Base-by-base conservation (phyloP, 2,329 filamentous ascomycete species). In the Sporothrix pseudoabietina region DNA sequence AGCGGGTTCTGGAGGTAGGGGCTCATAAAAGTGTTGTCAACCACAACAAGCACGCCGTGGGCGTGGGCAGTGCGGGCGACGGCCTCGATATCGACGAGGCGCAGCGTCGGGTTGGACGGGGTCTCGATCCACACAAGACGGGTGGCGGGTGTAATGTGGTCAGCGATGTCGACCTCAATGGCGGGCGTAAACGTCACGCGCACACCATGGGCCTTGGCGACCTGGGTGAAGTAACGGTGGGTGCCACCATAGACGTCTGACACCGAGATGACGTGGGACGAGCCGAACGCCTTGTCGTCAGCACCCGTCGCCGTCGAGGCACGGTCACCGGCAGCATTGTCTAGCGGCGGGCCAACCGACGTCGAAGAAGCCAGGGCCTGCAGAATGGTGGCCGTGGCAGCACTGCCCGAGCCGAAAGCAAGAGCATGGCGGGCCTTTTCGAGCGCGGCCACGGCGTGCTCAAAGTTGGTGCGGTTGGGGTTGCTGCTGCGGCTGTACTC, bases 231-330 rank as follows among this genome's bases (percentile, higher is more conserved):
- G 86, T 99, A 99, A 79, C 96, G 89, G 85, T 99, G 96, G 57
- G 96, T 99, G 78, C 96, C 96, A 78, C 96, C 96, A 82, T 99
- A 99, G 78, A 99, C 94, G 82, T 99, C 96, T 63, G 94, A 97
- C 66, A 99, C 94, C 75, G 94, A 98, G 78, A 99, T 91, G 79
- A 99, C 93, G 84, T 99, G 96, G 66, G 93, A 96, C 26, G 66
- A 30, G 41, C 63, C 41, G 6, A 16, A 9, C 5, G 61, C 39
- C 61, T 65, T 47, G 75, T 94, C 94, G 6, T 22, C 39, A n/a
- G 63, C 52, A 14, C 9, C 26, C 6, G 44, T 35, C 52, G 35
- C 47, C 1, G 54, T 44, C 57, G n/a, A 54, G 19, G 44, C n/a
- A 14, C 30, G 49, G 65, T 52, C 32, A 19, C 47, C 39, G 52